These are phyloP conservation scores for Flaveria robusta DNA, from an alignment of 129 eudicot genomes.

Conservation along the genomic window DNA sequence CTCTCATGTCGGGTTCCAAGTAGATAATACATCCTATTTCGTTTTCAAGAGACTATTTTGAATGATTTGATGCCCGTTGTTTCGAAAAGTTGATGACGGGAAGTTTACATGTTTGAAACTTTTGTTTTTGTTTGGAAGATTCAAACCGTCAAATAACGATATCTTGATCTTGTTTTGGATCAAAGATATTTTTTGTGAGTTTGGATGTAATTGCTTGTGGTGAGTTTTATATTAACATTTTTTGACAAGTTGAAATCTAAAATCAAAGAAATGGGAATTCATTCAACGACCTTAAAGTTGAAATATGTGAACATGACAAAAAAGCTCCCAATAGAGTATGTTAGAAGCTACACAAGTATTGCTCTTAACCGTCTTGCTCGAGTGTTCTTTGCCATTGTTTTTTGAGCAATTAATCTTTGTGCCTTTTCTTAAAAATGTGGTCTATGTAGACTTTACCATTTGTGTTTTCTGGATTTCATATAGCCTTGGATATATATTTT, in stretches of 20 bases:
- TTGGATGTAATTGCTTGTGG: conserved; percentile 6
- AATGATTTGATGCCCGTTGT: neutral
- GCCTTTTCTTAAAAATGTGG: too few relatives aligned
- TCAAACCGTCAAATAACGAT: conserved; percentile 24
- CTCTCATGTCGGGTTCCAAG: conserved; percentile 42
- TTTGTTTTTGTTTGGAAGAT: conserved; percentile 16
- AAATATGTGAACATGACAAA: too few relatives aligned
- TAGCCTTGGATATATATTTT: too few relatives aligned
- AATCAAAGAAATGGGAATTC: neutral
- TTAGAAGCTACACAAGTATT: too few relatives aligned
- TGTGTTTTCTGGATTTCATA: too few relatives aligned
- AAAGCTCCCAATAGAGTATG: too few relatives aligned
- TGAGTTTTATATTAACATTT: neutral
- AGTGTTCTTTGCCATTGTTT: too few relatives aligned
- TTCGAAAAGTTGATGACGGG: conserved; percentile 6
- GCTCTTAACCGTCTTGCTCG: too few relatives aligned
- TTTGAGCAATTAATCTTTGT: too few relatives aligned
- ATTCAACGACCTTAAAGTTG: too few relatives aligned
- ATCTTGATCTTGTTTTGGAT: conserved; percentile 9
- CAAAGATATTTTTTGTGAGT: conserved; percentile 13
- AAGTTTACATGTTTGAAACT: conserved; percentile 7
- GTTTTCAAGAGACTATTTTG: conserved; percentile 5
- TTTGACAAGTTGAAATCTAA: neutral
- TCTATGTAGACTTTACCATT: too few relatives aligned
- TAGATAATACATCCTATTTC: neutral